Evolutionary conservation across 2,329 filamentous ascomycete genomes (phyloP), one percentile per base, ranked within the genome.

Genomic region (Botrytis pseudocinerea): DNA sequence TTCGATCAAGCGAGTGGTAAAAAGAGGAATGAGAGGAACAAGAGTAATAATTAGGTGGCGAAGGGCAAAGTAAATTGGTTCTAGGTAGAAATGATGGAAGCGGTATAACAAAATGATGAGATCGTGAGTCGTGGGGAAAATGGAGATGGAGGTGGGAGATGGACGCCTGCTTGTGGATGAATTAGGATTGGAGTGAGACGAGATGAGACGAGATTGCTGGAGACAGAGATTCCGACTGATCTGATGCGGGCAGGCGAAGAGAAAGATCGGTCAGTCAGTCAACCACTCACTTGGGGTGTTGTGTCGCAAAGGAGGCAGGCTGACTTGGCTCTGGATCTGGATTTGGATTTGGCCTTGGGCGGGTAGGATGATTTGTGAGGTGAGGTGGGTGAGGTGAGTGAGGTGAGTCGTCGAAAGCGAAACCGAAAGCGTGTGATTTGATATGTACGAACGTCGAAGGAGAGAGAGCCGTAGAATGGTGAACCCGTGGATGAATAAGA

Each of bases 41-140:
- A 60, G 4, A 38, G 40, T 22, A 64, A 51, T 22, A 40, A 68
- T 68, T n/a, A 54, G 32, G 46, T 54, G 32, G 64, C 64, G 14
- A 68, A 68, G 64, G 44, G 28, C 25, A 22, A 32, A 61, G 12
- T 12, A 18, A 20, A 38, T 44, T 16, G 35, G 57, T 12, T 64
- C 57, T 64, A 71, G 69, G 69, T 71, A 65, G 69, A 71, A 64
- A 51, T 65, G 59, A n/a, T 48, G 38, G 40, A 70, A 44, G n/a
- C 48, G 10, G 16, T 60, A 60, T 20, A 59, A 69, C 6, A 18
- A 57, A 57, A 28, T 28, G n/a, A 69, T 25, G n/a, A 25, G 28
- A 40, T 68, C 10, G 35, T 54, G 28, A 64, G 62, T 64, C 42
- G 62, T 64, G 42, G 62, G 62, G n/a, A 48, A 64, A 48, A 64